Conservation (phyloP, 768 basidiomycete species). For the Hydnum rufescens region DNA sequence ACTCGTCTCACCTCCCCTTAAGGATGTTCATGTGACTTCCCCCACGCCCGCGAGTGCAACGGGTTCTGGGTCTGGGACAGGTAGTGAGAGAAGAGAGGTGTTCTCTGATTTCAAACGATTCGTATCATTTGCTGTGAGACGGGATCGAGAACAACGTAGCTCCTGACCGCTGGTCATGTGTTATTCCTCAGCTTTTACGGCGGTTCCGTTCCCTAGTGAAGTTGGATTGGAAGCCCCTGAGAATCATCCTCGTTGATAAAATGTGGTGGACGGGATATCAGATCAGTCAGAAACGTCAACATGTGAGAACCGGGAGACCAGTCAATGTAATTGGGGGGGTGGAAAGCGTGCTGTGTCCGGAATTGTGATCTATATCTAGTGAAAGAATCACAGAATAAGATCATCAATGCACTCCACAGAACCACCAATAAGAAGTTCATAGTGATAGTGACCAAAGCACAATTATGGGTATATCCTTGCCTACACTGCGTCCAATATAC, state of each 20-base stretch:
- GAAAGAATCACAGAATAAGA: too few relatives aligned
- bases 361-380: too few relatives aligned
- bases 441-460: too few relatives aligned
- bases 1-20: slow-evolving; percentile 37
- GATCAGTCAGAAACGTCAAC: neutral
- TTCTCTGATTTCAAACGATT: slow-evolving; percentile 79
- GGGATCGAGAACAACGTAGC: slow-evolving; percentile 28
- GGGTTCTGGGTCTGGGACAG: neutral
- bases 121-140: slow-evolving; percentile 71
- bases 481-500: too few relatives aligned
- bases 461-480: too few relatives aligned
- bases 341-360: too few relatives aligned
- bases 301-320: neutral
- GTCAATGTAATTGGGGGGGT: neutral
- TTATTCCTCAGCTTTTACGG: neutral
- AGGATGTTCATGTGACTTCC: slow-evolving; percentile 29
- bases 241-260: neutral
- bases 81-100: slow-evolving; percentile 39
- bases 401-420: too few relatives aligned
- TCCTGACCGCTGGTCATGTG: neutral
- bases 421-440: too few relatives aligned
- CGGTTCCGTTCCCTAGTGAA: neutral
- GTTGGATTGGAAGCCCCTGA: neutral
- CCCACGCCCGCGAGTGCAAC: slow-evolving; percentile 14
- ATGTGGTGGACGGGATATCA: neutral